Percentiles rank a stretch among this genome's conserved stretches.
phyloP scores from a whole-genome alignment of 2,329 filamentous ascomycete species.

The Epicoccum sorghinum region DNA sequence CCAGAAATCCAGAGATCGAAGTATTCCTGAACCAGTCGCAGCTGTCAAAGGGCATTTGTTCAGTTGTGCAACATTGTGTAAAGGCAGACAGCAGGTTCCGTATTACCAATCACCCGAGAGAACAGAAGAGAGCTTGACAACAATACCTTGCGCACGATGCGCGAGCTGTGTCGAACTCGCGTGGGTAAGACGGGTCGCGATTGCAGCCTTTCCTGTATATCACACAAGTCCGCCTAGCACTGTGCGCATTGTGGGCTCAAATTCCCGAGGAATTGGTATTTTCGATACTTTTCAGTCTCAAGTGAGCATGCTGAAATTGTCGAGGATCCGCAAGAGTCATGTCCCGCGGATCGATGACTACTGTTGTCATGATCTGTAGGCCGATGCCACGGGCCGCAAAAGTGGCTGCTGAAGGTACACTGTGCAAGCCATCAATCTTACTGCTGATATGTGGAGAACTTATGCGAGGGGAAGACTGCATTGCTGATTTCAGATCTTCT shows the following conservation, averaged over 20 bases:
- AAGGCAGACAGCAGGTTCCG: neutral
- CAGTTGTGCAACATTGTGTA: too few species aligned
- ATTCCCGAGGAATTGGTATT: slow-evolving; percentile 15
- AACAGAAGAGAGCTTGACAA: neutral
- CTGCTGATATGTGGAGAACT: neutral
- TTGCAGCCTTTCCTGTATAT: slow-evolving; percentile 6
- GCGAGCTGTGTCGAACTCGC: neutral
- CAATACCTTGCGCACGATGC: neutral
- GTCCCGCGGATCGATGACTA: slow-evolving; percentile 5
- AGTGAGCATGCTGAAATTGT: slow-evolving; percentile 10
- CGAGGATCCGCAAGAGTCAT: slow-evolving; percentile 8
- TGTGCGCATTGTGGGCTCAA: slow-evolving; percentile 5
- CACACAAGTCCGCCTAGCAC: neutral
- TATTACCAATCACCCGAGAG: neutral
- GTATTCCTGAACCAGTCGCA: too few species aligned
- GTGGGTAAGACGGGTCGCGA: slow-evolving; percentile 9
- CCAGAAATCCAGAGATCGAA: too few species aligned
- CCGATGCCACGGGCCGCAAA: slow-evolving; percentile 9
- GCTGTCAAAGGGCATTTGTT: too few species aligned
- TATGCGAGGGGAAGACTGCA: too few species aligned
- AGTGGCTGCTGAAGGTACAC: slow-evolving; percentile 3
- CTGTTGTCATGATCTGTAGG: slow-evolving; percentile 7
- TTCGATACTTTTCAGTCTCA: slow-evolving; percentile 14
- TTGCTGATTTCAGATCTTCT: too few species aligned
- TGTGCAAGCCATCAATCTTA: neutral